These are phyloP conservation scores for Capronia epimyces DNA, from an alignment of 2,329 filamentous ascomycete genomes.

Conservation along the genomic window DNA sequence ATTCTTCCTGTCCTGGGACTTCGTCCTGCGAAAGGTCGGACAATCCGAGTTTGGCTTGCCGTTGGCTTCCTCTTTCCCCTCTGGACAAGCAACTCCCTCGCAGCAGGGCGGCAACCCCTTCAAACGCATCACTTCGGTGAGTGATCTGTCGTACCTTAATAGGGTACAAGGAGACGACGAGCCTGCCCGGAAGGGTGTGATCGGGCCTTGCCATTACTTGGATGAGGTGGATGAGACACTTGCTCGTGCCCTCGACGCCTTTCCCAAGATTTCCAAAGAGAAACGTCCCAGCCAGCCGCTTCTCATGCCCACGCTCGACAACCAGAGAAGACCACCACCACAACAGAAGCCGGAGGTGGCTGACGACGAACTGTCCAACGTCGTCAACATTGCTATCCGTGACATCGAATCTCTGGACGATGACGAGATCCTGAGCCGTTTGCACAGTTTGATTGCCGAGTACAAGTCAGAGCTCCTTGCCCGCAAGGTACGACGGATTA, in stretches of 20 bases:
- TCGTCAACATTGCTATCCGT: conserved; percentile 85
- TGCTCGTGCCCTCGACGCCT: conserved; percentile 73
- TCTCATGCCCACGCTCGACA: conserved; percentile 66
- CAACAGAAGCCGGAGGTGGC: conserved; percentile 49
- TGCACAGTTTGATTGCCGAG: conserved; percentile 68
- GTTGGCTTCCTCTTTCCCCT: conserved; percentile 71
- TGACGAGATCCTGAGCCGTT: conserved; percentile 69
- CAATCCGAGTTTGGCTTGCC: conserved; percentile 84
- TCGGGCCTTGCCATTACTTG: conserved; percentile 86
- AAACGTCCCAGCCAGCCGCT: conserved; percentile 53
- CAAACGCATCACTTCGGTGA: conserved; percentile 88
- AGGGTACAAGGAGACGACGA: conserved; percentile 62
- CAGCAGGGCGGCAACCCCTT: conserved; percentile 57
- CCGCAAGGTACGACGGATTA: conserved; percentile 79
- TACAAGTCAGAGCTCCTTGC: conserved; percentile 78
- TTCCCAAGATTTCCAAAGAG: conserved; percentile 56
- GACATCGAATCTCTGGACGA: conserved; percentile 82
- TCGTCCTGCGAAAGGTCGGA: conserved; percentile 86
- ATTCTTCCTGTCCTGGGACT: conserved; percentile 89
- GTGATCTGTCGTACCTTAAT: conserved; percentile 86
- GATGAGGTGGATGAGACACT: conserved; percentile 90
- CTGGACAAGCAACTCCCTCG: conserved; percentile 71
- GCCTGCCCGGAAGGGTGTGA: conserved; percentile 83
- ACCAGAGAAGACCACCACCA: conserved; percentile 61
- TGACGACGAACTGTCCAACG: conserved; percentile 77